Conservation (phyloP, 805 yeast species). For the Ogataea salicorniae region DNA sequence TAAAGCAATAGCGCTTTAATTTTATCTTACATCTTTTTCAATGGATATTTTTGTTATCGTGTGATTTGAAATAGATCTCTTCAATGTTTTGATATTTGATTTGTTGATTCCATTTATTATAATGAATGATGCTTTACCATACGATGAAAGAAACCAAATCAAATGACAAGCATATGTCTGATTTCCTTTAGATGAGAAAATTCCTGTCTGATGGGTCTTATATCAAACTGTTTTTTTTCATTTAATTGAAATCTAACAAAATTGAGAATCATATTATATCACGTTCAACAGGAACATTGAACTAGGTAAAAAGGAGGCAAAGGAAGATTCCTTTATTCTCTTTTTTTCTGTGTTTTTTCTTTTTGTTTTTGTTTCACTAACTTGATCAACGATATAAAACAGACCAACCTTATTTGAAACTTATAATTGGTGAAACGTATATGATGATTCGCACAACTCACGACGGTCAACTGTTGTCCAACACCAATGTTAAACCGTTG, state of each 20-base stretch:
- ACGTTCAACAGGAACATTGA: background rate
- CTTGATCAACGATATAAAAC: background rate
- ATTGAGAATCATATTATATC: no score
- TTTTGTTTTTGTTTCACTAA: background rate
- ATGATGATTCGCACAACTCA: constrained; percentile 40
- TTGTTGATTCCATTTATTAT: background rate
- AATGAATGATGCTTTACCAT: constrained; percentile 26
- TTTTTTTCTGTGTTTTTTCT: background rate
- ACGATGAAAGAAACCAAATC: constrained; percentile 58
- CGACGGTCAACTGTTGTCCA: constrained; percentile 40
- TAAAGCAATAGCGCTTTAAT: background rate
- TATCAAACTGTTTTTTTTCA: background rate
- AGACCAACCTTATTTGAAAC: background rate
- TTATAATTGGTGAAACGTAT: constrained; percentile 20
- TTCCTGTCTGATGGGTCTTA: constrained; percentile 50
- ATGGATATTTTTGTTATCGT: background rate
- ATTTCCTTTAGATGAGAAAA: constrained; percentile 52
- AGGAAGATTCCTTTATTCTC: background rate
- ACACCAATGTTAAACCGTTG: constrained; percentile 25
- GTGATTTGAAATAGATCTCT: background rate
- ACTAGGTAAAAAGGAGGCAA: background rate
- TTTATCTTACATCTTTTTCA: background rate
- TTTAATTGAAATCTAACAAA: no score
- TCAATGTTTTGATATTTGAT: background rate
- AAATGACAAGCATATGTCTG: constrained; percentile 99